Evolutionary conservation across 2,329 filamentous ascomycete genomes (phyloP), one percentile per base, ranked within the genome.

Genomic region (Diaporthe ilicicola): DNA sequence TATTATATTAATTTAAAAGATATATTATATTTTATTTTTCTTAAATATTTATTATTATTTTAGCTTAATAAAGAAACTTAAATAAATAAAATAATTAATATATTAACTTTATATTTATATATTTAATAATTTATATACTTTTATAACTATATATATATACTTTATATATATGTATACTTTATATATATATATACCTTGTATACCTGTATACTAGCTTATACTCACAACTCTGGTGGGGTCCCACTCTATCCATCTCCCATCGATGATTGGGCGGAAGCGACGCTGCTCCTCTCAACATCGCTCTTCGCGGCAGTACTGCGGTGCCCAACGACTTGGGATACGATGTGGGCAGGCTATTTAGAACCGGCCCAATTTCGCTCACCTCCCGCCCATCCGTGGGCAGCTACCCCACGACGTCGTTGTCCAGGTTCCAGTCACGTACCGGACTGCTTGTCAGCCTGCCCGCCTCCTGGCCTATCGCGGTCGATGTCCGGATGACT

Each of bases 401-500:
- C 44, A 44, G 29, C 51, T 54, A 46, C 66, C 59, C 59, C 59
- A 64, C 59, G 59, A 46, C 37, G 27, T n/a, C 42, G 50, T 46
- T n/a, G 66, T 27, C 42, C 66, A 59, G 51, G 66, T 24, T 39
- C 42, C 32, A 56, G 32, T 56, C 37, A 48, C 53, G 53, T 59
- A 42, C 66, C 64, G 37, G 48, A 37, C 53, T 59, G 53, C 15
- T 29, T 48, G 65, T 32, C 53, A 56, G 32, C 29, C 54, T 34
- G 53, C 24, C 53, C 55, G 64, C 53, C 27, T 59, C 53, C 53
- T 56, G 54, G 42, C 53, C 46, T 50, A 50, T 59, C 53, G 53
- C 65, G 65, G 65, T 32, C 65, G 50, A 59, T 59, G 32, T 56
- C 66, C 66, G 66, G 53, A 42, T 59, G 66, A 59, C 66, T 56